Percentiles rank a stretch among this genome's conserved stretches.
Evolutionary conservation across 2,329 filamentous ascomycete species (phyloP).

Genomic region (Colletotrichum lupini): DNA sequence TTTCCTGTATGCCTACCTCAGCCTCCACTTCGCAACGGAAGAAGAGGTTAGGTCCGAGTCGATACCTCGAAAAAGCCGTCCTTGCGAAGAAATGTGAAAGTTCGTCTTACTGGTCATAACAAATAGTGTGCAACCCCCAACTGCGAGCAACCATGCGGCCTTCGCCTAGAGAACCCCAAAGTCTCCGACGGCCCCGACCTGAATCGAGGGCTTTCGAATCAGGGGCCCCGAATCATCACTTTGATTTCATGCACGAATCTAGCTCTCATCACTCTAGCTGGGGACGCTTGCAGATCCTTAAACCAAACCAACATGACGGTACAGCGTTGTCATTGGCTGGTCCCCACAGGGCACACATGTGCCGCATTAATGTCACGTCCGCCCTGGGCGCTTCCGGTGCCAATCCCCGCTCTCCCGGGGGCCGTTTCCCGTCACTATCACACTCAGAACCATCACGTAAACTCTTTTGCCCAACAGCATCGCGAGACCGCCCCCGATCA

Average conservation of each 20-base stretch:
- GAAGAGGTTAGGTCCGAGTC: neutral
- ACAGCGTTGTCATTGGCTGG: constrained; percentile 13
- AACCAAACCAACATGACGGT: constrained; percentile 21
- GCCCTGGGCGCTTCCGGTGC: constrained; percentile 33
- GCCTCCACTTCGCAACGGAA: neutral
- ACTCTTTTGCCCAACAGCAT: neutral
- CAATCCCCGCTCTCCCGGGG: constrained; percentile 29
- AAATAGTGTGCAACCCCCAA: neutral
- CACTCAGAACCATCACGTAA: constrained; percentile 22
- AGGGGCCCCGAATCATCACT: neutral
- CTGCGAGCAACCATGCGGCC: neutral
- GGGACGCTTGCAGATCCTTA: constrained; percentile 11
- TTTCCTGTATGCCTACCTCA: neutral
- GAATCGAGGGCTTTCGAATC: no score
- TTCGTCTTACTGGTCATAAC: neutral
- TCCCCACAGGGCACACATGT: neutral
- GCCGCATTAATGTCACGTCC: constrained; percentile 13
- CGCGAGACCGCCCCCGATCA: neutral
- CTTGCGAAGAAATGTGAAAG: neutral
- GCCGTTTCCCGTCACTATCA: constrained; percentile 27
- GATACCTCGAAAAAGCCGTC: neutral
- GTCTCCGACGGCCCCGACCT: neutral
- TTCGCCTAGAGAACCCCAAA: neutral
- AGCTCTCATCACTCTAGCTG: neutral
- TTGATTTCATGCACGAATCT: neutral